Evolutionary conservation across 768 basidiomycete species (phyloP), one percentile per base, ranked within the genome.

Genomic region (Inosperma sp.): DNA sequence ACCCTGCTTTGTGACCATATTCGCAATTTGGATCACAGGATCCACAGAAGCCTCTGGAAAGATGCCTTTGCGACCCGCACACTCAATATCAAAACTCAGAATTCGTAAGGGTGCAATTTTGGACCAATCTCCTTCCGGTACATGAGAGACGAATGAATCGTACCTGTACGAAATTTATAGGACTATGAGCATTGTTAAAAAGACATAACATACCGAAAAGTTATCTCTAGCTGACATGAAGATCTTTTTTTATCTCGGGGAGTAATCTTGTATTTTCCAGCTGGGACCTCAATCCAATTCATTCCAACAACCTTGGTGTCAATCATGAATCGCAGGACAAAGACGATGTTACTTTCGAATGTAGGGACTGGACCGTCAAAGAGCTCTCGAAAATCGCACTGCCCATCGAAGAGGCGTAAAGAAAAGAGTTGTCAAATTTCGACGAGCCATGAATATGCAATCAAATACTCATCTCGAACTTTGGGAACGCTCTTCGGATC

Each of bases 1-100:
- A 92, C 94, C 94, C 80, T 99, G 96, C 4, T 88, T 79, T 29
- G 94, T 97, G 9, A 98, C 95, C 96, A 98, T 98, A 66, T 92
- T 96, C 1, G 95, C 96, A 53, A 98, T 98, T 62, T 98, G 96
- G 59, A 98, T 98, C 49, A 99, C 92, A 7, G 95, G 95, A 67
- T 99, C 96, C 25, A 78, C 65, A 8, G 83, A 73, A 7, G 96
- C 78, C 62, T 98, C 96, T 0, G 96, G 96, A 62, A 99, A 99
- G 58, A 97, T 88, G 25, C 96, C 96, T 62, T 97, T 97, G 21
- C 96, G 75, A 17, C 96, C 96, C 0, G 96, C 96, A 68, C 96
- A 99, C 69, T 99, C 96, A 59, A 99, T 97, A 81, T 99, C 96
- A 60, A 99, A 99, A 61, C 92, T 94, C 25, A 99, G 77, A 61